A percentile compares a stretch with the other conserved stretches of the same genome.
Evolutionary conservation across 2,329 filamentous ascomycete species (phyloP).

Genomic region (Colletotrichum navitas): DNA sequence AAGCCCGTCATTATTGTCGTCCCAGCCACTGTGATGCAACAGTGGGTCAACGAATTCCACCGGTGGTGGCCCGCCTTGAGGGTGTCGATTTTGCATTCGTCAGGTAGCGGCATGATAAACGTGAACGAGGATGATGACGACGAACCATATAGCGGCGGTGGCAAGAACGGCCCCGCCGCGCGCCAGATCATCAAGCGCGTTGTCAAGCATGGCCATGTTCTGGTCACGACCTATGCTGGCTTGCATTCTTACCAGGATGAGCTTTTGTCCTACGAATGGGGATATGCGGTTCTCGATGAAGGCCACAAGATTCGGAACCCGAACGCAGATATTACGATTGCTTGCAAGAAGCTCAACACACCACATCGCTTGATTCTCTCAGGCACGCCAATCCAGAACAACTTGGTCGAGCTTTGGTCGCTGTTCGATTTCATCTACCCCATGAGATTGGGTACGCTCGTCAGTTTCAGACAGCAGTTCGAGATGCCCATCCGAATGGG

Average conservation of each 20-base stretch:
- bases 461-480: constrained; percentile 91
- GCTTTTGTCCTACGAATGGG: constrained; percentile 88
- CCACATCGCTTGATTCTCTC: constrained; percentile 93
- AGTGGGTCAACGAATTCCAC: constrained; percentile 99
- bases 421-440: constrained; percentile 98
- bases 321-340: constrained; percentile 92
- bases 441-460: constrained; percentile 91
- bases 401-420: constrained; percentile 94
- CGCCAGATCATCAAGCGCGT: constrained; percentile 86
- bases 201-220: constrained; percentile 85
- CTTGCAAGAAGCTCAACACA: constrained; percentile 93
- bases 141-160: constrained; percentile 52
- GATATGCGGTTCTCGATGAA: constrained; percentile 93
- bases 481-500: constrained; percentile 94
- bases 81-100: constrained; percentile 94
- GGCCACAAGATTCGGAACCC: constrained; percentile 99
- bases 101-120: constrained; percentile 96
- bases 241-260: constrained; percentile 92
- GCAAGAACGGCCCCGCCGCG: constrained; percentile 69
- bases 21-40: constrained; percentile 92
- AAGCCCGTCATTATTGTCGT: constrained; percentile 93
- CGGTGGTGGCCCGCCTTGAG: constrained; percentile 99
- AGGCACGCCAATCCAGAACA: constrained; percentile 98
- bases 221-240: constrained; percentile 96
- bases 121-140: constrained; percentile 72